Evolutionary conservation across 768 basidiomycete species (phyloP).

Genomic region (Russula ochroleuca): DNA sequence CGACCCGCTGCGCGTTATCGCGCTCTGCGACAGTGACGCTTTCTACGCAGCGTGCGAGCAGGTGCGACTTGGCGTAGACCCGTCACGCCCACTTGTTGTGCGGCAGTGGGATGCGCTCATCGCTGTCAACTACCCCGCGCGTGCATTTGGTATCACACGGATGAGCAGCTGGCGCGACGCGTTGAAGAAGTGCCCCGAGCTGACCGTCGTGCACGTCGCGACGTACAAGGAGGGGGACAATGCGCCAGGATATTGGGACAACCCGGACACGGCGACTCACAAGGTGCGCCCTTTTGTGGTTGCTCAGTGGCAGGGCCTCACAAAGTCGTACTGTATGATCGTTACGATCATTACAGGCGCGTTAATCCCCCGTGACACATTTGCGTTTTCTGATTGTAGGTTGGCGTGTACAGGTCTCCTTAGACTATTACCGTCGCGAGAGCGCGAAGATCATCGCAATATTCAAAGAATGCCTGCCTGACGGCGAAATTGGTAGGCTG

Average conservation of each 20-base stretch:
- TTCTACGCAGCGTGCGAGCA: conserved; percentile 86
- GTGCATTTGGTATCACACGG: conserved; percentile 89
- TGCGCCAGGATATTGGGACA: conserved; percentile 89
- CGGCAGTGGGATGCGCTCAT: conserved; percentile 87
- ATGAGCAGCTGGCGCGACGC: conserved; percentile 83
- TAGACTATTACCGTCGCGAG: conserved; percentile 91
- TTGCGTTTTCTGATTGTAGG: background rate
- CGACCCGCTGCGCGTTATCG: conserved; percentile 79
- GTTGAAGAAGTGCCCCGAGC: conserved; percentile 76
- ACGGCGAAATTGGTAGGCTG: conserved; percentile 71
- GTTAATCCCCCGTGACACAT: background rate
- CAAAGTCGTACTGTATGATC: background rate
- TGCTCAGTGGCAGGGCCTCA: background rate
- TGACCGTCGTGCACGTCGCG: conserved; percentile 87
- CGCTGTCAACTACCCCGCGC: conserved; percentile 93
- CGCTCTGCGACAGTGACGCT: conserved; percentile 88
- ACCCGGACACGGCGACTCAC: conserved; percentile 84
- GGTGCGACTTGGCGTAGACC: conserved; percentile 64
- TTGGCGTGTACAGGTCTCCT: conserved; percentile 59
- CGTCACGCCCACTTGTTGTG: conserved; percentile 68
- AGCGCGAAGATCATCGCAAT: conserved; percentile 79
- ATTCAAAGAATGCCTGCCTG: conserved; percentile 75
- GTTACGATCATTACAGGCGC: background rate
- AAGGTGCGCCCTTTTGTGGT: conserved; percentile 56
- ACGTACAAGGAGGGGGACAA: conserved; percentile 86